phyloP scores from a whole-genome alignment of 768 basidiomycete species.

The Suillus plorans region DNA sequence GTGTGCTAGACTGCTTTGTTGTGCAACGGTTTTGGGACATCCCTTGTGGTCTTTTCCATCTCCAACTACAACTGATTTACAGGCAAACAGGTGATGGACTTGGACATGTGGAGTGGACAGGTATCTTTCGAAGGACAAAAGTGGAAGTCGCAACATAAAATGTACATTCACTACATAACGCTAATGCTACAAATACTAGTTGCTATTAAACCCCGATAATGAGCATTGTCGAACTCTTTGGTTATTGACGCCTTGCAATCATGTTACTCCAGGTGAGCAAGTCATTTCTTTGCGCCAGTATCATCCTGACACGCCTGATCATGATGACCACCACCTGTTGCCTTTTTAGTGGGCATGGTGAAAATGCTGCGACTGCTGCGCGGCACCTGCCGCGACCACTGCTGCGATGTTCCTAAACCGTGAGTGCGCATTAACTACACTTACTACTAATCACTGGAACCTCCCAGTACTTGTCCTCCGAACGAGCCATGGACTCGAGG shows the following conservation, averaged over 20 bases:
- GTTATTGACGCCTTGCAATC: background rate
- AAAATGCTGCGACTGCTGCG: no score
- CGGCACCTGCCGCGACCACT: no score
- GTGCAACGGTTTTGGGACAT: no score
- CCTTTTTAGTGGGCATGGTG: background rate
- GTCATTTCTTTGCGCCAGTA: constrained; percentile 8
- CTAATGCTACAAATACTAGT: background rate
- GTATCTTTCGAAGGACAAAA: background rate
- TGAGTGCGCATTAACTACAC: no score
- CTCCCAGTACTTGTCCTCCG: no score
- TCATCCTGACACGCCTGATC: constrained; percentile 21
- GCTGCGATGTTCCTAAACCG: no score
- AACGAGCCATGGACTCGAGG: no score
- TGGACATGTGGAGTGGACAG: background rate
- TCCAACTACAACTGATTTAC: no score
- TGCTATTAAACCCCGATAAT: background rate
- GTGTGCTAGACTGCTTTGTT: no score
- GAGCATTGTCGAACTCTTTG: no score
- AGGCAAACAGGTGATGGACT: background rate
- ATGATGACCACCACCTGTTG: constrained; percentile 3
- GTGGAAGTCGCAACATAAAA: background rate
- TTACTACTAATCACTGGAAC: no score
- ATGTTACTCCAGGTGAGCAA: constrained; percentile 10
- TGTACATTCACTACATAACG: background rate
- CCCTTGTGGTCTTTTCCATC: no score